Evolutionary conservation across 352 stramenopile species (phyloP).

Genomic region (Phytophthora aleatoria): DNA sequence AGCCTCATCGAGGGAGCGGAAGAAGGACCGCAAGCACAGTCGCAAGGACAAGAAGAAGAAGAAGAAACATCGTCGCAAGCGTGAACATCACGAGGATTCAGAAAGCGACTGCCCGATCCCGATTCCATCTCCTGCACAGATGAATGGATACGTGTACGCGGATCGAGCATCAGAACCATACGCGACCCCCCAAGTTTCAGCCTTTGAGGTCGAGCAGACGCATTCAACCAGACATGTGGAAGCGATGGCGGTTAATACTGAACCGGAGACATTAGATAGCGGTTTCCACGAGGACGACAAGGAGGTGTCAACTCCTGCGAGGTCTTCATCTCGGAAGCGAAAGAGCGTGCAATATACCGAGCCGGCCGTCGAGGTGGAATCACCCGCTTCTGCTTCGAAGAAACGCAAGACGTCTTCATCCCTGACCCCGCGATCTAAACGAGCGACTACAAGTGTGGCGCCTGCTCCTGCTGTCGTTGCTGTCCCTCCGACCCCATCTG

Average conservation of each 20-base stretch:
- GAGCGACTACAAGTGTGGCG: slow-evolving; percentile 16
- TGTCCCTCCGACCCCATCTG: slow-evolving; percentile 13
- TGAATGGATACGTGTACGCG: slow-evolving; percentile 52
- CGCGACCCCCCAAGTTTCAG: slow-evolving; percentile 19
- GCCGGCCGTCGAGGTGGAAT: slow-evolving; percentile 22
- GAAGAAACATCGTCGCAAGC: slow-evolving; percentile 43
- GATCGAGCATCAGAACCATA: slow-evolving; percentile 31
- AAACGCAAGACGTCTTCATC: slow-evolving; percentile 36
- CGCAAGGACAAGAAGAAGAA: slow-evolving; percentile 63
- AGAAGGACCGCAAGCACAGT: slow-evolving; percentile 65
- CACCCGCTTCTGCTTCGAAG: slow-evolving; percentile 32
- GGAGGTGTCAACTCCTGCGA: slow-evolving; percentile 6
- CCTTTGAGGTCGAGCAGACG: slow-evolving; percentile 14
- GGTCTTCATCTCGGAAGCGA: slow-evolving; percentile 36
- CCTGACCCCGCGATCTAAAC: slow-evolving; percentile 23
- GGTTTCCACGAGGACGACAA: slow-evolving; percentile 19
- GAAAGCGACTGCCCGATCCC: slow-evolving; percentile 57
- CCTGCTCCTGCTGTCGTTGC: slow-evolving; percentile 21
- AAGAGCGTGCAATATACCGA: slow-evolving; percentile 35
- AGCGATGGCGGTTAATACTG: slow-evolving; percentile 5
- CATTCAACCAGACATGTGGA: slow-evolving; percentile 3
- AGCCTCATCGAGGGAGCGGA: slow-evolving; percentile 34
- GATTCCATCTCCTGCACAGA: slow-evolving; percentile 50
- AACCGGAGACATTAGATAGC: slow-evolving; percentile 16
- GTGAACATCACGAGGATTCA: slow-evolving; percentile 49